Percentiles rank a stretch among this genome's conserved stretches.
phyloP scores from a whole-genome alignment of 495 filamentous ascomycete species.

The Xylaria castorea region DNA sequence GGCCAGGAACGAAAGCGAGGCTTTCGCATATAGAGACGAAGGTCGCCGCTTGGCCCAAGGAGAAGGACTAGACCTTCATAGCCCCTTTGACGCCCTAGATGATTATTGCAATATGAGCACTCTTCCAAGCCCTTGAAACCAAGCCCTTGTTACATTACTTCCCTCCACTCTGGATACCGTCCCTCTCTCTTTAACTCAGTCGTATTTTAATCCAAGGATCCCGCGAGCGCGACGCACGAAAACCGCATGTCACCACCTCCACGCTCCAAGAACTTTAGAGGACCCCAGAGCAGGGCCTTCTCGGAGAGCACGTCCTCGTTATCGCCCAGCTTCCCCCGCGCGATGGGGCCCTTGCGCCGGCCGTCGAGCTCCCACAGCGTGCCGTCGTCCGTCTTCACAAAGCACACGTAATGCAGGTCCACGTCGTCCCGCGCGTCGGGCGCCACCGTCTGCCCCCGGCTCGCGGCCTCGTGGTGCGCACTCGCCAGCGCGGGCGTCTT shows the following conservation, averaged over 20 bases:
- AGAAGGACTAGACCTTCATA: no score
- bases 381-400: conserved; percentile 74
- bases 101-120: no score
- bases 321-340: conserved; percentile 58
- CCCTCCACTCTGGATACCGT: not conserved
- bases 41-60: no score
- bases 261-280: conserved; percentile 66
- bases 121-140: no score
- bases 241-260: conserved; percentile 74
- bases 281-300: conserved; percentile 67
- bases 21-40: no score
- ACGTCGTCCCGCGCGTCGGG: conserved; percentile 71
- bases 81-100: no score
- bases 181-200: not conserved
- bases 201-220: conserved; percentile 61
- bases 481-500: conserved; percentile 71
- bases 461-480: conserved; percentile 75
- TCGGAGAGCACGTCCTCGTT: conserved; percentile 74
- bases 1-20: no score
- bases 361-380: conserved; percentile 89
- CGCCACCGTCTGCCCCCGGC: conserved; percentile 73
- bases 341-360: conserved; percentile 70
- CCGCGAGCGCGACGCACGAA: conserved; percentile 74
- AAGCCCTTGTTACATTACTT: no score
- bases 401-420: conserved; percentile 84